These are phyloP conservation scores for Rhodomyrtus psidioides DNA, from an alignment of 441 rosid species.

Conservation along the genomic window DNA sequence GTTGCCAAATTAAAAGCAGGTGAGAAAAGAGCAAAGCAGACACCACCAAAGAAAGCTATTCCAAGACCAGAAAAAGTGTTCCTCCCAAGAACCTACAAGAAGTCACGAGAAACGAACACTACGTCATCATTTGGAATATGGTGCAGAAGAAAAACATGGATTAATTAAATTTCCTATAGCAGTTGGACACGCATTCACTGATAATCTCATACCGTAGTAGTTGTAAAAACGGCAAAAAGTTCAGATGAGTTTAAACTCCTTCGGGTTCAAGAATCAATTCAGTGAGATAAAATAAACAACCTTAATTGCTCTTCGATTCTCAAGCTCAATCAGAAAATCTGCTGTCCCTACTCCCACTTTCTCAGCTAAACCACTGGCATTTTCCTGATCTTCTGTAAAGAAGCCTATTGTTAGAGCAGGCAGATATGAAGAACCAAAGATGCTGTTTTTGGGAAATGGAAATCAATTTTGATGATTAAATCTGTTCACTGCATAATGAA, in stretches of 20 bases:
- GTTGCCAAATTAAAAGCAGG: slow-evolving; percentile 92
- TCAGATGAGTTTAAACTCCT: not conserved
- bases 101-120: not conserved
- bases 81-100: slow-evolving; percentile 70
- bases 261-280: not conserved
- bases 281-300: slow-evolving; percentile 14
- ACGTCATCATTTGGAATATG: not conserved
- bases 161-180: not conserved
- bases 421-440: not conserved
- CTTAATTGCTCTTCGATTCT: slow-evolving; percentile 83
- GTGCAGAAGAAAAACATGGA: not conserved
- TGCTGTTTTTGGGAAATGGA: not conserved
- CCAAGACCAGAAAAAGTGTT: slow-evolving; percentile 58
- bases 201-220: not conserved
- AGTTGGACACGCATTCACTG: not conserved
- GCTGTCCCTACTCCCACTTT: slow-evolving; percentile 68
- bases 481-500: not conserved
- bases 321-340: slow-evolving; percentile 60
- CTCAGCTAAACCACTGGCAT: slow-evolving; percentile 13
- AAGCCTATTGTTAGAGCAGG: not conserved
- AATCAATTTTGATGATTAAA: not conserved
- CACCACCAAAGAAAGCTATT: slow-evolving; percentile 68
- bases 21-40: slow-evolving; percentile 87
- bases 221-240: not conserved
- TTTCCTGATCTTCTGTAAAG: slow-evolving; percentile 27